These are phyloP conservation scores for Penicillium steckii DNA, from an alignment of 495 filamentous ascomycete genomes.

Conservation along the genomic window DNA sequence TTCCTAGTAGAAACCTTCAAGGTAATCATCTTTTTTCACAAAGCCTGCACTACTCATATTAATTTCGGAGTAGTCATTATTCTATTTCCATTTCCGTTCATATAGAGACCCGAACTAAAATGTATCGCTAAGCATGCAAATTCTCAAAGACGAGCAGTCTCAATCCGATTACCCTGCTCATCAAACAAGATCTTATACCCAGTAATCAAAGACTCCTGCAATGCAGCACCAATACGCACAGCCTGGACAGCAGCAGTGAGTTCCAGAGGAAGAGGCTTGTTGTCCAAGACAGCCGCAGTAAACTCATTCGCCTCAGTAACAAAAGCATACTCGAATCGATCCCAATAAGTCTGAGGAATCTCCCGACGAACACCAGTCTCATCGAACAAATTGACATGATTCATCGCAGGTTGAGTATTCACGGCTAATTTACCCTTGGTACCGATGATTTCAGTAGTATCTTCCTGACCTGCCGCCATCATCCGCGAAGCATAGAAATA, in stretches of 20 bases:
- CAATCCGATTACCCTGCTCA: conserved; percentile 42
- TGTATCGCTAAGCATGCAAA: no score
- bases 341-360: conserved; percentile 58
- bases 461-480: conserved; percentile 62
- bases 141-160: conserved; percentile 16
- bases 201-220: conserved; percentile 57
- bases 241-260: conserved; percentile 56
- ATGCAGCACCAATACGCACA: conserved; percentile 56
- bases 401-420: conserved; percentile 51
- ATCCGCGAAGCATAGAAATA: conserved; percentile 58
- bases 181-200: conserved; percentile 60
- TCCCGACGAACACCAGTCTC: conserved; percentile 49
- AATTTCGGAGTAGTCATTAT: no score
- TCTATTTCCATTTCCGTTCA: no score
- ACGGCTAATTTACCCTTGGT: conserved; percentile 58
- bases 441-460: conserved; percentile 62
- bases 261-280: conserved; percentile 51
- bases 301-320: conserved; percentile 63
- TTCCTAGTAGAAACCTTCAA: no score
- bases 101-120: no score
- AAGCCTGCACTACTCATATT: background rate
- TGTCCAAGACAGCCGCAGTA: conserved; percentile 51
- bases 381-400: conserved; percentile 54
- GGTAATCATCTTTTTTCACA: no score
- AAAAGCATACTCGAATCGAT: conserved; percentile 62